phyloP scores from a whole-genome alignment of 225 moss, liverwort and hornwort genomes.

The Thuidium tamariscinum region DNA sequence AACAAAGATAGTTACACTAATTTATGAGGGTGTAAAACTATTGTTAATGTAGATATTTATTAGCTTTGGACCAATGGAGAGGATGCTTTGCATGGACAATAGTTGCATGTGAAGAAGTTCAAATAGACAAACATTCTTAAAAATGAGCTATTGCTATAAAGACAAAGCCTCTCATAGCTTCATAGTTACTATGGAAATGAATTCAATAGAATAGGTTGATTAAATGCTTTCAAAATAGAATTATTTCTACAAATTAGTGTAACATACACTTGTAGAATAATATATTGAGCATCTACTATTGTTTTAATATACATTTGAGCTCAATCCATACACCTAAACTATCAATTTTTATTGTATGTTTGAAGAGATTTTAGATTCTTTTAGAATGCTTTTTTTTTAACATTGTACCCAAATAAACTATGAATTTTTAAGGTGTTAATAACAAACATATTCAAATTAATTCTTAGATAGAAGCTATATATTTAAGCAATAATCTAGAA shows the following conservation, averaged over 20 bases:
- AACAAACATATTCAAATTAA: too few species aligned
- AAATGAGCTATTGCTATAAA: neutral
- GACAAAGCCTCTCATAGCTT: neutral
- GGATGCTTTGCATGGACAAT: neutral
- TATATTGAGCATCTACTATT: too few species aligned
- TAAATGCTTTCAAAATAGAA: neutral
- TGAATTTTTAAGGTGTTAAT: too few species aligned
- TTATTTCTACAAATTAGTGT: neutral
- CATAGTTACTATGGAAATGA: neutral
- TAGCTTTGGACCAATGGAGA: neutral
- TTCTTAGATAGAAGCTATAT: too few species aligned
- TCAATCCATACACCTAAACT: too few species aligned
- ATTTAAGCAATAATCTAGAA: too few species aligned
- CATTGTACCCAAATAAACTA: too few species aligned
- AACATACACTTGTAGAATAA: fast-evolving
- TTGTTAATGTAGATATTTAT: neutral
- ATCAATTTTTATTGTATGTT: too few species aligned
- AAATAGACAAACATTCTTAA: neutral
- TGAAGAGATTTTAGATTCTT: too few species aligned
- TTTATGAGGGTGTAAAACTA: neutral
- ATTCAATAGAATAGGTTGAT: neutral
- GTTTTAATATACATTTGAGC: too few species aligned
- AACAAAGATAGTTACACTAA: neutral
- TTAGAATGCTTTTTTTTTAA: too few species aligned
- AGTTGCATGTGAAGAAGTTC: neutral